These are phyloP conservation scores for Elaeis guineensis DNA, from an alignment of 176 grass and related monocot species.

Conservation along the genomic window DNA sequence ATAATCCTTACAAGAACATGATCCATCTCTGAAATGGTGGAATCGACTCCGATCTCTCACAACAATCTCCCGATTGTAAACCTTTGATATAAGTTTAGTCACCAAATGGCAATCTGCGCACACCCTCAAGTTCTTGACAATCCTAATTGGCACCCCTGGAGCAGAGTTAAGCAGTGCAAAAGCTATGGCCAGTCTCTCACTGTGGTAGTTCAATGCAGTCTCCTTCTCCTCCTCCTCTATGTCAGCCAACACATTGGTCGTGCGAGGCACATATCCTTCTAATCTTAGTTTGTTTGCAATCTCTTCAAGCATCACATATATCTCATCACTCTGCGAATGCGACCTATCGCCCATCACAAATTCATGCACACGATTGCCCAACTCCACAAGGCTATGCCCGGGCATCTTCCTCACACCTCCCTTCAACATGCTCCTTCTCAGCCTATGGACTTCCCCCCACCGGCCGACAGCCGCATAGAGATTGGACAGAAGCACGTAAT, in stretches of 20 bases:
- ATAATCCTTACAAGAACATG: constrained; percentile 81
- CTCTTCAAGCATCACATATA: constrained; percentile 60
- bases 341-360: constrained; percentile 86
- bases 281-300: constrained; percentile 46
- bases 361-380: constrained; percentile 53
- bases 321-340: constrained; percentile 46
- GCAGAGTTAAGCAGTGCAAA: constrained; percentile 68
- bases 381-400: constrained; percentile 54
- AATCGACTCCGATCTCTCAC: constrained; percentile 73
- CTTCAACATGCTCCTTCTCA: constrained; percentile 52
- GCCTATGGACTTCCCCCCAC: constrained; percentile 55
- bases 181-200: constrained; percentile 76
- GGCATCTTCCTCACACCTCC: constrained; percentile 69
- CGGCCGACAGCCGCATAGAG: constrained; percentile 59
- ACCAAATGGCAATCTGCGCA: constrained; percentile 72
- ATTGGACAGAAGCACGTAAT: constrained; percentile 80
- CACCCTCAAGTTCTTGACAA: constrained; percentile 85
- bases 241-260: constrained; percentile 60
- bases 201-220: constrained; percentile 64
- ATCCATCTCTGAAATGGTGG: constrained; percentile 56
- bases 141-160: constrained; percentile 46
- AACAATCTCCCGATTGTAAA: constrained; percentile 59
- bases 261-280: constrained; percentile 53
- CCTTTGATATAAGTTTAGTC: constrained; percentile 59
- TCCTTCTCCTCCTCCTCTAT: constrained; percentile 93